phyloP scores from a whole-genome alignment of 768 basidiomycete species.

The Trametes coccinea region DNA sequence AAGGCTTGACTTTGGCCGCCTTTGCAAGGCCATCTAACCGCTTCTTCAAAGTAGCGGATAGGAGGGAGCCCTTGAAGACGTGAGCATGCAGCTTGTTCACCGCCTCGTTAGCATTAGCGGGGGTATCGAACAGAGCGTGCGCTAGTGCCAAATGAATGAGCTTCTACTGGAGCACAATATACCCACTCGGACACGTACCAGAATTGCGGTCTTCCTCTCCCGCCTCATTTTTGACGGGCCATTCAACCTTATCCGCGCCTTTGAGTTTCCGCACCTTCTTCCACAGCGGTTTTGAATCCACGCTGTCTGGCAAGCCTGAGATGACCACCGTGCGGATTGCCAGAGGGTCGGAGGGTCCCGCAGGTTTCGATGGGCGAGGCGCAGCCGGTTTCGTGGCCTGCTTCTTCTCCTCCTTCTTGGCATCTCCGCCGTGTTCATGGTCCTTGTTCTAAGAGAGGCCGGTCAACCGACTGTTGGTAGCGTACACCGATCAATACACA shows the following conservation, averaged over 20 bases:
- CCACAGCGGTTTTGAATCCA: conserved; percentile 72
- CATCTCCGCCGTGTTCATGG: conserved; percentile 35
- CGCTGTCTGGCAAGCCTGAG: conserved; percentile 63
- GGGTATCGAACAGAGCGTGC: conserved; percentile 69
- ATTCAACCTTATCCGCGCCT: conserved; percentile 76
- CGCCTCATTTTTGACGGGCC: conserved; percentile 50
- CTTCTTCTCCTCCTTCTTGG: conserved; percentile 37
- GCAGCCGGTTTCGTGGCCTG: conserved; percentile 40
- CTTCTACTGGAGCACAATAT: not conserved
- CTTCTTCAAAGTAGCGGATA: conserved; percentile 89
- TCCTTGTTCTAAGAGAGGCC: conserved; percentile 44
- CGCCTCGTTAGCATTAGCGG: conserved; percentile 67
- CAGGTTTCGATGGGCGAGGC: conserved; percentile 27
- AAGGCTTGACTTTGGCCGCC: conserved; percentile 29
- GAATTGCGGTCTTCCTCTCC: conserved; percentile 51
- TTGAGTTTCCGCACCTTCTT: conserved; percentile 82
- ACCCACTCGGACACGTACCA: conserved; percentile 38
- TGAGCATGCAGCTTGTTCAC: conserved; percentile 86
- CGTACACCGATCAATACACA: conserved; percentile 31
- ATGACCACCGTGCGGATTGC: conserved; percentile 81
- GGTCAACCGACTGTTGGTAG: too few relatives aligned
- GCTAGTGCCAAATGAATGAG: conserved; percentile 41
- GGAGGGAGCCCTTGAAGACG: conserved; percentile 83
- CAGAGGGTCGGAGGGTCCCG: conserved; percentile 61
- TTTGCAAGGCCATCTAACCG: conserved; percentile 70